Conservation (phyloP, 257 asterid genomes). For the Nicotiana sylvestris region DNA sequence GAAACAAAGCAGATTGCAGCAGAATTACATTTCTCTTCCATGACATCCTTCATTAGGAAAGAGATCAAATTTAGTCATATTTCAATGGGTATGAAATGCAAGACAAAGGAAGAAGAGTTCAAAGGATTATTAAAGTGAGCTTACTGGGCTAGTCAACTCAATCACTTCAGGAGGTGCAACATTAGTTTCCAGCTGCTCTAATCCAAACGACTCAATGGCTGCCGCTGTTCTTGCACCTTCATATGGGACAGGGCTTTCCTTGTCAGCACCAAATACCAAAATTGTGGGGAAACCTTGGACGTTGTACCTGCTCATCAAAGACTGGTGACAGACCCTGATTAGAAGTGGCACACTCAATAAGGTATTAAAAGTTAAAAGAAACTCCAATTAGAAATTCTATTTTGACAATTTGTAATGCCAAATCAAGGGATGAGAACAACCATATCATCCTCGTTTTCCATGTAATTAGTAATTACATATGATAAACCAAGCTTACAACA, state of each 20-base stretch:
- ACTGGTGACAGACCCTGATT: slow-evolving; percentile 53
- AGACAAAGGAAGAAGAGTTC: neutral
- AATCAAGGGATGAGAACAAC: neutral
- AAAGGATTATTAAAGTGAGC: slow-evolving; percentile 13
- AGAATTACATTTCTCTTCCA: slow-evolving; percentile 91
- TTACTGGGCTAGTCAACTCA: slow-evolving; percentile 82
- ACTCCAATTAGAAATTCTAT: neutral
- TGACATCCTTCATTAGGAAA: slow-evolving; percentile 46
- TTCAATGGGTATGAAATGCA: neutral
- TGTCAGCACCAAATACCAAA: slow-evolving; percentile 94
- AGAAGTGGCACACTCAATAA: slow-evolving; percentile 21
- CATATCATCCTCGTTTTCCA: neutral
- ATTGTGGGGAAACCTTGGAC: slow-evolving; percentile 98
- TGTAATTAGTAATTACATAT: neutral
- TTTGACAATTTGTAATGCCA: neutral
- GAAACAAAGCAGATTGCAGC: slow-evolving; percentile 90
- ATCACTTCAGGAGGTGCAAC: slow-evolving; percentile 90
- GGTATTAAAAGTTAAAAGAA: neutral
- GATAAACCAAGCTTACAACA: neutral
- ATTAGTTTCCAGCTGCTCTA: slow-evolving; percentile 81
- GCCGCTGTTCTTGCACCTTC: slow-evolving; percentile 92
- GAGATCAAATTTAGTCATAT: neutral
- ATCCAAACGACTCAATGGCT: slow-evolving; percentile 82
- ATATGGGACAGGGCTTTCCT: slow-evolving; percentile 70
- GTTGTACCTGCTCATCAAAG: slow-evolving; percentile 92